Percentiles rank a stretch among this genome's conserved stretches.
Conservation (phyloP, 2,329 filamentous ascomycete genomes). For the Parafenestella ontariensis region DNA sequence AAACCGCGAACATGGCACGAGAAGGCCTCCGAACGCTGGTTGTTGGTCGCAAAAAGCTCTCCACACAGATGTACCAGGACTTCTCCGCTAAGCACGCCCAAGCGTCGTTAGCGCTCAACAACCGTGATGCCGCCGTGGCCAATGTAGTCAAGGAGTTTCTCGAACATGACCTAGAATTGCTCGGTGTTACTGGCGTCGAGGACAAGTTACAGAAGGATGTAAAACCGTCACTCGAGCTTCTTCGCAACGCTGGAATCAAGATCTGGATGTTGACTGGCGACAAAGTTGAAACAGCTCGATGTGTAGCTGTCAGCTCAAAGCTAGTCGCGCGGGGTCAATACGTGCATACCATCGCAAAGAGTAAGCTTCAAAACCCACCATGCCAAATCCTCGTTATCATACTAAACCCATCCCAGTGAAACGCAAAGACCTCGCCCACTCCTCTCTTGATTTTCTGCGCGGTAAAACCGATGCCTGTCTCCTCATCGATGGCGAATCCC, state of each 20-base stretch:
- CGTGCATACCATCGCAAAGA: conserved; percentile 89
- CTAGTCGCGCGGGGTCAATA: conserved; percentile 92
- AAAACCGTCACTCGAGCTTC: conserved; percentile 90
- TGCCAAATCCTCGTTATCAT: neutral
- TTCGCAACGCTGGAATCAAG: conserved; percentile 97
- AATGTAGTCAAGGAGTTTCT: conserved; percentile 80
- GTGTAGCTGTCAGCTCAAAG: conserved; percentile 93
- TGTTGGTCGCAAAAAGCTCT: conserved; percentile 88
- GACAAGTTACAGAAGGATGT: conserved; percentile 96
- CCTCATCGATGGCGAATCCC: conserved; percentile 91
- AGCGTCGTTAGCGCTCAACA: conserved; percentile 79
- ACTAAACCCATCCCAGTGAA: conserved; percentile 59
- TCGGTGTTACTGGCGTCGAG: conserved; percentile 97
- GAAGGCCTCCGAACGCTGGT: conserved; percentile 94
- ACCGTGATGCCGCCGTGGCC: conserved; percentile 82
- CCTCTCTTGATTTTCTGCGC: conserved; percentile 85
- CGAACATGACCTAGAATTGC: conserved; percentile 86
- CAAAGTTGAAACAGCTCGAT: conserved; percentile 96
- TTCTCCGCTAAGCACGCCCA: conserved; percentile 79
- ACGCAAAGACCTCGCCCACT: conserved; percentile 82
- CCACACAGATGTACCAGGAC: conserved; percentile 77
- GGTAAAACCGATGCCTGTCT: conserved; percentile 87
- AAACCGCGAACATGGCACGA: conserved; percentile 99
- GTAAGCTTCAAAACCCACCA: conserved; percentile 32
- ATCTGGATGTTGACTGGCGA: conserved; percentile 99